Base-by-base conservation (phyloP, 2,329 filamentous ascomycete genomes). In the Nemania sp. region DNA sequence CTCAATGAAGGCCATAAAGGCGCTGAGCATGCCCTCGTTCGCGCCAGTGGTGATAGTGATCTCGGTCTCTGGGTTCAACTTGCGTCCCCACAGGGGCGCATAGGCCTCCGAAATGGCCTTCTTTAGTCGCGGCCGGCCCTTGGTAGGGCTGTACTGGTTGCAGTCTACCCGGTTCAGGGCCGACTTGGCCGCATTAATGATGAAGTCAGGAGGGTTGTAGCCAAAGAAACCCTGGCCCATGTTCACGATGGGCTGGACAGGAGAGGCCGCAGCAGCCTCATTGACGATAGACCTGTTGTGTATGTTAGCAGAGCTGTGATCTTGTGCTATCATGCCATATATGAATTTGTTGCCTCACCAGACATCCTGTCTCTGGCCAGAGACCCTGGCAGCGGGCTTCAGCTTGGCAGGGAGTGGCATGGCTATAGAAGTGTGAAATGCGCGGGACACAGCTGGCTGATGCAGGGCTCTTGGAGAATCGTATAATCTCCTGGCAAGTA, bases 91-190 rank as follows among this genome's bases (percentile, higher is more conserved):
- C 72, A 88, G 87, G 1, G 91, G 90, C 12, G 91, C 89, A 76
- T 99, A 99, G 19, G 94, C 89, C 66, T 96, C 86, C 2, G 94
- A 90, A 66, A 99, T 86, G 46, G 94, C 94, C 77, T 97, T 90
- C 80, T 88, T 93, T 68, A 99, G 80, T 50, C 93, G 83, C 36
- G 94, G 93, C 6, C 93, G 86, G 56, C 94, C 94, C 80, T 91
- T 94, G 17, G 94, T 97, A 2, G 92, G 94, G 19, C 91, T 93
- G 80, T 99, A 99, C 78, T 99, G 94, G 73, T 99, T 99, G 81
- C 93, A 97, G 63, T 97, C 94, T 19, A 99, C 93, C 46, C 85
- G 82, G 68, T 96, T 88, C 46, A 99, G 81, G 33, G 93, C 92
- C 33, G 87, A 78, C 74, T 96, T 97, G 46, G 94, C 94, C 36